Base-by-base conservation (phyloP, 2,329 filamentous ascomycete genomes). In the Scedosporium apiospermum region DNA sequence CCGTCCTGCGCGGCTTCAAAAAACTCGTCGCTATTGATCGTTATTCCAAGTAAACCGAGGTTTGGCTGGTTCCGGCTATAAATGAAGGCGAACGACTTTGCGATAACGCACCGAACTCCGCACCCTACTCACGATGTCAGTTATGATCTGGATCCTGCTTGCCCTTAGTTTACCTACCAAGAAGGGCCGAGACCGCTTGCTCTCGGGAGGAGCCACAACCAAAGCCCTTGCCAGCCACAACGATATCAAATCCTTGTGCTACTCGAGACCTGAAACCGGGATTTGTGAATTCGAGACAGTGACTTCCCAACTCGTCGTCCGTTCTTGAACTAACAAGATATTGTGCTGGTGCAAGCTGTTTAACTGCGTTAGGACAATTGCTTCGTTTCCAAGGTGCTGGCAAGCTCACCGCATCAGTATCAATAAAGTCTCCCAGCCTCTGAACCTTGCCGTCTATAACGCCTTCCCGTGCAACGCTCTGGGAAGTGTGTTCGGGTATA, bases 191-290 rank as follows among this genome's bases (percentile, higher is more conserved):
- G 2, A 77, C 74, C 1, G 79, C 78, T 38, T 78, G 70, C 65
- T 79, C 74, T 0, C 78, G 72, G 9, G 75, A 78, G 0, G 77
- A 79, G 6, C 78, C 78, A 60, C 73, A 74, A 1, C 78, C 78
- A 65, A 81, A 81, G 0, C 71, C 75, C 57, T 76, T 73, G 0
- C 77, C 77, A 0, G 77, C 78, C 0, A 81, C 77, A 9, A 80
- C 69, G n/a, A 80, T 66, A 18, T 73, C 70, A 55, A 69, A 69
- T 0, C 75, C 76, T 26, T 74, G 65, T 46, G 70, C 44, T 6
- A 46, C 44, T 18, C 18, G 14, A 2, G 44, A 16, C 14, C 44
- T 16, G 7, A 46, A 46, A 9, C 44, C 7, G 4, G 44, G 44
- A 46, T 46, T 16, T 6, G 44, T 46, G 18, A 46, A 46, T 9